Conservation (phyloP, 148 eudicot species). For the Vaccinium darrowii region DNA sequence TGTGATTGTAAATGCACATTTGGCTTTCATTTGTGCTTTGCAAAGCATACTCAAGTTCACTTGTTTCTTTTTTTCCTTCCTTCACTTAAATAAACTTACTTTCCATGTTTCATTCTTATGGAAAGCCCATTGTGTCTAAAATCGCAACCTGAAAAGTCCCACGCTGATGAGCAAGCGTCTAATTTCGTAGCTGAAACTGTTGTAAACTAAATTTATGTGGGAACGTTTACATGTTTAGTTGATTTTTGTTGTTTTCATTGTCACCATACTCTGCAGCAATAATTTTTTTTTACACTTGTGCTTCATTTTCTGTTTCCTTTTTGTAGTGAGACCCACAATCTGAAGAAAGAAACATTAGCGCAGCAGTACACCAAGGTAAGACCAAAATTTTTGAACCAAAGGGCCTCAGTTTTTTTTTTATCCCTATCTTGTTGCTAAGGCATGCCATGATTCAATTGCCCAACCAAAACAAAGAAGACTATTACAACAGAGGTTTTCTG, state of each 20-base stretch:
- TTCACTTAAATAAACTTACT: neutral
- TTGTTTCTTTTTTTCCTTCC: neutral
- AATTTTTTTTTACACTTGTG: neutral
- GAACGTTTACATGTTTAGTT: neutral
- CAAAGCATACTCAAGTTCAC: neutral
- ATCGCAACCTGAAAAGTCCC: neutral
- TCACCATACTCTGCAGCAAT: neutral
- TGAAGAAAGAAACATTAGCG: slow-evolving; percentile 66
- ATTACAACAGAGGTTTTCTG: neutral
- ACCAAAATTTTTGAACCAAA: neutral
- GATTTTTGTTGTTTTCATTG: neutral
- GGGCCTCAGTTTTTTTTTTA: neutral
- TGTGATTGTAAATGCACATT: neutral
- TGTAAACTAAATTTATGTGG: neutral
- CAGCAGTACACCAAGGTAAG: slow-evolving; percentile 69
- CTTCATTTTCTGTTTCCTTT: slow-evolving; percentile 1
- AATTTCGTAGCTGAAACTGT: neutral
- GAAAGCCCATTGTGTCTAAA: neutral
- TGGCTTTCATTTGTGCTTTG: neutral
- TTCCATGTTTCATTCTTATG: neutral
- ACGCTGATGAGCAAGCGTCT: neutral
- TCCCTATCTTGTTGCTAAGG: neutral
- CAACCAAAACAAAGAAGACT: neutral
- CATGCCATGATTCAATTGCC: neutral
- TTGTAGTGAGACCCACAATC: slow-evolving; percentile 78